phyloP scores from a whole-genome alignment of 2,329 filamentous ascomycete genomes.

The Alternaria brassicicola region DNA sequence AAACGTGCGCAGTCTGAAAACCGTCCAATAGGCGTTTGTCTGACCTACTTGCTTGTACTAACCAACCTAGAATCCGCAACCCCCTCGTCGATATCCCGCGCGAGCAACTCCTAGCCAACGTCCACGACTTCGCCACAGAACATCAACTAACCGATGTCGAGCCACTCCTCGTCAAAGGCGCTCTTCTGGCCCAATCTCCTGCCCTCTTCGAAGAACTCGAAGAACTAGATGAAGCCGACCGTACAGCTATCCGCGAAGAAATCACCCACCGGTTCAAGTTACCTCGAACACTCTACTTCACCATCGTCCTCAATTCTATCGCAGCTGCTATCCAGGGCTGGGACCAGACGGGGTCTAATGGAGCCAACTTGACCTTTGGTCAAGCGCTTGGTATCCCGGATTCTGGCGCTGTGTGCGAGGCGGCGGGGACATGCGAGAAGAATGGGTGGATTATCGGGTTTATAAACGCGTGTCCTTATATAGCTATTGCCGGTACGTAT shows the following conservation, averaged over 20 bases:
- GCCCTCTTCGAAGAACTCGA: conserved; percentile 66
- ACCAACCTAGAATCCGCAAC: conserved; percentile 57
- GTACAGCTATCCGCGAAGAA: conserved; percentile 65
- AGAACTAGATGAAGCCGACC: conserved; percentile 66
- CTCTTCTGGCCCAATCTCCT: conserved; percentile 74
- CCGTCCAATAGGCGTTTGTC: neutral
- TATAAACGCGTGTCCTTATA: conserved; percentile 40
- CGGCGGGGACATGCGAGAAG: conserved; percentile 35
- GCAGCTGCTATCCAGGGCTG: conserved; percentile 71
- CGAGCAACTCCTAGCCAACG: conserved; percentile 60
- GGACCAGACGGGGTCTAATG: conserved; percentile 63
- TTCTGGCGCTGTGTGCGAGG: conserved; percentile 26
- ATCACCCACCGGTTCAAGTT: conserved; percentile 66
- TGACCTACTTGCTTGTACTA: neutral
- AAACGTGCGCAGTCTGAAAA: neutral
- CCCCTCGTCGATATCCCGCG: conserved; percentile 63
- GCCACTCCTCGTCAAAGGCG: conserved; percentile 60
- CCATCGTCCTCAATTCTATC: conserved; percentile 71
- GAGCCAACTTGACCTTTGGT: conserved; percentile 66
- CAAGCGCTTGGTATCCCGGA: conserved; percentile 40
- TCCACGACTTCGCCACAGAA: conserved; percentile 65
- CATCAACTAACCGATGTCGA: conserved; percentile 65
- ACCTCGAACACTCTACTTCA: conserved; percentile 66
- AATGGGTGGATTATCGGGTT: conserved; percentile 46
- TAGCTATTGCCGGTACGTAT: conserved; percentile 28